Evolutionary conservation across 805 yeast species (phyloP).

Genomic region (Candida pseudofarinosa): DNA sequence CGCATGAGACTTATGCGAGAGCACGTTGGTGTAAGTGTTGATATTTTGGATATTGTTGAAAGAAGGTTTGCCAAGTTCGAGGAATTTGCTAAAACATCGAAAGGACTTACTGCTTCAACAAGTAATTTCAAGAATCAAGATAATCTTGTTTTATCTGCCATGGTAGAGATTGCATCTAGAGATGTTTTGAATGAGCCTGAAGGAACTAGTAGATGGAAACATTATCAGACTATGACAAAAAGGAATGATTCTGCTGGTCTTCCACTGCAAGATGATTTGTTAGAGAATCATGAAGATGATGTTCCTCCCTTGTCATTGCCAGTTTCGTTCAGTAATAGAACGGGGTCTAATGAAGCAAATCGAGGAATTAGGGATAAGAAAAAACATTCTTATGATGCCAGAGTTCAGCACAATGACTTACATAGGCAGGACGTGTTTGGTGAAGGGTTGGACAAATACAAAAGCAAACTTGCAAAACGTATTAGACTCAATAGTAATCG

Average conservation of each 20-base stretch:
- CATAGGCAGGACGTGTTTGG: slow-evolving; percentile 79
- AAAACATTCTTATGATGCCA: slow-evolving; percentile 72
- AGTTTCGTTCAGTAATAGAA: slow-evolving; percentile 78
- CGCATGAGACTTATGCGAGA: slow-evolving; percentile 94
- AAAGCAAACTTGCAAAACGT: slow-evolving; percentile 39
- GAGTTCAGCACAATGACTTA: slow-evolving; percentile 62
- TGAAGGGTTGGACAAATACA: slow-evolving; percentile 63
- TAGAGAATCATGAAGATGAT: slow-evolving; percentile 18
- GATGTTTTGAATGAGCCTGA: slow-evolving; percentile 50
- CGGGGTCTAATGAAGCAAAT: slow-evolving; percentile 73
- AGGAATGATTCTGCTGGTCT: slow-evolving; percentile 12
- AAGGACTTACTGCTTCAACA: slow-evolving; percentile 46
- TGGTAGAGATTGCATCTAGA: slow-evolving; percentile 72
- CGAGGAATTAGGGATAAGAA: slow-evolving; percentile 81
- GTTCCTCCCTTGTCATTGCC: slow-evolving; percentile 37
- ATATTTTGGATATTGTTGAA: slow-evolving; percentile 76
- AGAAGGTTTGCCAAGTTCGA: slow-evolving; percentile 56
- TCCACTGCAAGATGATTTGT: slow-evolving; percentile 24
- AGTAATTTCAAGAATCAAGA: slow-evolving; percentile 32
- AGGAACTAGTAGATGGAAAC: slow-evolving; percentile 49
- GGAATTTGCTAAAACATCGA: slow-evolving; percentile 36
- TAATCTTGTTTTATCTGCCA: slow-evolving; percentile 48
- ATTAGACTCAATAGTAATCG: slow-evolving; percentile 53
- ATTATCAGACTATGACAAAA: slow-evolving; percentile 17
- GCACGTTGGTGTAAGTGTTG: slow-evolving; percentile 92